Evolutionary conservation across 768 basidiomycete genomes (phyloP), one percentile per base, ranked within the genome.

Genomic region (Crassisporium funariophilum): DNA sequence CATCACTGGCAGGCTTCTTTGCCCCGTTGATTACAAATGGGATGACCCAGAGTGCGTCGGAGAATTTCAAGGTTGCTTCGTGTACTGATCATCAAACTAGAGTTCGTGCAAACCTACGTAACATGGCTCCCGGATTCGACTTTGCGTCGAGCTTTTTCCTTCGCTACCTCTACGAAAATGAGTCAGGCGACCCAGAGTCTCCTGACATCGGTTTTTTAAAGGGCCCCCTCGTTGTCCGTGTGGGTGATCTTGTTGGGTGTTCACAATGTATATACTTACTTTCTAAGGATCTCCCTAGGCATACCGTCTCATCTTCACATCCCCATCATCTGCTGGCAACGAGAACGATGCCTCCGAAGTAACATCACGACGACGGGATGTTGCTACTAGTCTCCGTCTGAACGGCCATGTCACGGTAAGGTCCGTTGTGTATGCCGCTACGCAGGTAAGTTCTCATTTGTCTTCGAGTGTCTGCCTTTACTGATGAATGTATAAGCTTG

Each of bases 21-120:
- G 49, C 31, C 56, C 56, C 13, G 44, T 49, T 15, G 46, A 47
- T 23, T 52, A 33, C 22, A 25, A 57, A 15, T 57, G 52, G 52
- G 37, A 52, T 25, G 49, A 57, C 25, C 36, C 21, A 13, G 48
- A 52, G 56, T 54, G 37, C 5, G 55, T 46, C 8, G 4, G 35
- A 36, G 15, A 41, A 25, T 38, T 24, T 38, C 36, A 42, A n/a
- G n/a, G n/a, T 19, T 31, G 21, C 4, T 2, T 36, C 33, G 8
- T 6, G 7, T 9, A 16, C 33, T 34, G 29, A 35, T 21, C 12
- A 6, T n/a, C n/a, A 3, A 36, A 20, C 4, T 7, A 46, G 46
- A n/a, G 29, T 48, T 12, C 46, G 39, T 8, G 46, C 40, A 2
- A 41, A 47, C 5, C 41, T 47, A 6, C 25, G 29, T 5, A 39